phyloP scores from a whole-genome alignment of 805 yeast genomes.

The Tanozyma kutaoensis region DNA sequence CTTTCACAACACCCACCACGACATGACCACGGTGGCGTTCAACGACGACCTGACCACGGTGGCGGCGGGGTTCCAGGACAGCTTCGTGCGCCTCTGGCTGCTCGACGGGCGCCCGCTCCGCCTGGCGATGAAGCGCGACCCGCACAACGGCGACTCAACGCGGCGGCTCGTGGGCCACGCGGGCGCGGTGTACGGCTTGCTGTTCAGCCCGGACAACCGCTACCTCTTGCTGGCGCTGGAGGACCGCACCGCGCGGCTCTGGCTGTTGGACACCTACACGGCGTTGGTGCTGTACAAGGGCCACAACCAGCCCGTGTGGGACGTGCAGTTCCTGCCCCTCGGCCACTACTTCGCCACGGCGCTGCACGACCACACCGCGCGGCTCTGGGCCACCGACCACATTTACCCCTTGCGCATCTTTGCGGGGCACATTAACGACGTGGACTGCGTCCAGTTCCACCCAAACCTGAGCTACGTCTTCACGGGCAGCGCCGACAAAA shows the following conservation, averaged over 20 bases:
- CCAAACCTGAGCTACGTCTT: conserved; percentile 91
- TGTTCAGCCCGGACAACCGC: conserved; percentile 83
- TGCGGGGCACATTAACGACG: conserved; percentile 96
- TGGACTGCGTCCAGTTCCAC: conserved; percentile 88
- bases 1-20: conserved; percentile 87
- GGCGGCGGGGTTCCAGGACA: conserved; percentile 92
- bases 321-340: conserved; percentile 83
- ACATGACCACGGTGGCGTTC: conserved; percentile 75
- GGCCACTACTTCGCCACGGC: conserved; percentile 99
- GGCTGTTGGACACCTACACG: conserved; percentile 89
- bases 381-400: conserved; percentile 97
- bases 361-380: conserved; percentile 94
- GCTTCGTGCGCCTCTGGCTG: conserved; percentile 84
- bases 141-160: conserved; percentile 30
- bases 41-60: conserved; percentile 77
- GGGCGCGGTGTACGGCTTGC: conserved; percentile 84
- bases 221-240: conserved; percentile 76
- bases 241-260: conserved; percentile 81
- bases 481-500: conserved; percentile 92
- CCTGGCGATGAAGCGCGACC: conserved; percentile 44
- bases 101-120: conserved; percentile 79
- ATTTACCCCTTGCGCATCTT: conserved; percentile 90
- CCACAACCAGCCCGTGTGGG: conserved; percentile 96
- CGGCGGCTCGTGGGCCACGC: conserved; percentile 77
- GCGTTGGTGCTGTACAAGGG: conserved; percentile 91